Evolutionary conservation across 2,329 filamentous ascomycete genomes (phyloP), one percentile per base, ranked within the genome.

Genomic region (Clarireedia monteithiana): DNA sequence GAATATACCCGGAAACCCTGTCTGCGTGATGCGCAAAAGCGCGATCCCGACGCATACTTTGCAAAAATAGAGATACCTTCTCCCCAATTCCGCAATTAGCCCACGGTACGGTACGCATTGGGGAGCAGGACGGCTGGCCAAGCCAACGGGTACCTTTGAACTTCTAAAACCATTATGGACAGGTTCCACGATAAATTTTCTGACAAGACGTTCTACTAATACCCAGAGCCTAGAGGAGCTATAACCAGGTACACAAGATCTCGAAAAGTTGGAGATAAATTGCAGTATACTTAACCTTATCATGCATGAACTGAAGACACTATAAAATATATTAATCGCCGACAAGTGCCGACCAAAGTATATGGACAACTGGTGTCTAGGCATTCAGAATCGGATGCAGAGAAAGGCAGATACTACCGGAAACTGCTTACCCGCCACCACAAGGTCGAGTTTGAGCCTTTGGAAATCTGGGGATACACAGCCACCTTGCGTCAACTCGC

Each of bases 191-290:
- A 55, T 20, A 44, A 27, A 6, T 27, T 50, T 55, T 38, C 24
- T 17, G 27, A 55, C 24, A 44, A 20, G 46, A 50, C 3, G 20
- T 44, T 23, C 26, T 50, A 20, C 24, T n/a, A 51, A 59, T 49
- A 48, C 59, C 46, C 48, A 58, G 24, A 40, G 42, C 39, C 50
- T 50, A 46, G 53, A 53, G 36, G 26, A 14, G 27, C 24, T 44
- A 55, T 34, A 55, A 54, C 56, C 54, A 62, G 59, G 58, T 56
- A 57, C 58, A 53, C 53, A 45, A 52, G 49, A 27, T 24, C 36
- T 53, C 34, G 42, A 42, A 51, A 56, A 46, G 36, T 48, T 52
- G 53, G 49, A 55, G 40, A 42, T 55, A 60, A 34, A 53, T 50
- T 56, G 45, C 47, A 50, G 40, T 55, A 44, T 55, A 50, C 48